A percentile compares a stretch with the other conserved stretches of the same genome.
phyloP scores from a whole-genome alignment of 805 yeast genomes.

The Lipomyces sp. region DNA sequence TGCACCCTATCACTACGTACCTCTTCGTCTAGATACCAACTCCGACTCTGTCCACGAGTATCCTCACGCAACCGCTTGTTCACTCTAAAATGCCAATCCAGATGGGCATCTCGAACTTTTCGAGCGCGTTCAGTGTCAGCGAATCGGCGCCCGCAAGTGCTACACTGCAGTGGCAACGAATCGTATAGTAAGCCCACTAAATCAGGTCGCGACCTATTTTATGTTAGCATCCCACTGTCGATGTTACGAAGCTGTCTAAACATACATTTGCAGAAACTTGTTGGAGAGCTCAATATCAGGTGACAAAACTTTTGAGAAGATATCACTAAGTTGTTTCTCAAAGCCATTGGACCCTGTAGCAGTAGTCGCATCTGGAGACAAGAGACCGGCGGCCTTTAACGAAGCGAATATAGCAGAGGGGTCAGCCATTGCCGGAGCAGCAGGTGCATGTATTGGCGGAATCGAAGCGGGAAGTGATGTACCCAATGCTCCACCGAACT shows the following conservation, averaged over 20 bases:
- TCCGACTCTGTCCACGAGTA: slow-evolving; percentile 63
- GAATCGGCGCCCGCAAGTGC: slow-evolving; percentile 88
- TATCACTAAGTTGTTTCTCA: neutral
- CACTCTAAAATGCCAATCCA: slow-evolving; percentile 96
- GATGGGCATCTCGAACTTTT: slow-evolving; percentile 63
- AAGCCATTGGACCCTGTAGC: neutral
- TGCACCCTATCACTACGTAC: slow-evolving; percentile 69
- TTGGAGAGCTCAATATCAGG: slow-evolving; percentile 44
- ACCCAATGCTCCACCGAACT: neutral
- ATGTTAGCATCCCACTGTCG: neutral
- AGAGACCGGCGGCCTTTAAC: slow-evolving; percentile 42
- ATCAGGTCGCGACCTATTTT: slow-evolving; percentile 41
- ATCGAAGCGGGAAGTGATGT: neutral
- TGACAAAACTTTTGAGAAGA: slow-evolving; percentile 23
- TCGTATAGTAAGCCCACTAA: slow-evolving; percentile 54
- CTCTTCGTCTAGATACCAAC: slow-evolving; percentile 76
- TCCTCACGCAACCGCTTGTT: slow-evolving; percentile 71
- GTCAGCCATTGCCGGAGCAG: slow-evolving; percentile 11
- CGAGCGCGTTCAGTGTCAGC: slow-evolving; percentile 62
- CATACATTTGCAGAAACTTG: slow-evolving; percentile 40
- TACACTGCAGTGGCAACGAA: slow-evolving; percentile 78
- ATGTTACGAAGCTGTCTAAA: neutral
- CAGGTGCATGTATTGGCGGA: neutral
- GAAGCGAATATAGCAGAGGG: slow-evolving; percentile 36
- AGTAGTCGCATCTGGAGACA: slow-evolving; percentile 14